Evolutionary conservation across 2,329 filamentous ascomycete genomes (phyloP).

Genomic region (Plenodomus tracheiphilus): DNA sequence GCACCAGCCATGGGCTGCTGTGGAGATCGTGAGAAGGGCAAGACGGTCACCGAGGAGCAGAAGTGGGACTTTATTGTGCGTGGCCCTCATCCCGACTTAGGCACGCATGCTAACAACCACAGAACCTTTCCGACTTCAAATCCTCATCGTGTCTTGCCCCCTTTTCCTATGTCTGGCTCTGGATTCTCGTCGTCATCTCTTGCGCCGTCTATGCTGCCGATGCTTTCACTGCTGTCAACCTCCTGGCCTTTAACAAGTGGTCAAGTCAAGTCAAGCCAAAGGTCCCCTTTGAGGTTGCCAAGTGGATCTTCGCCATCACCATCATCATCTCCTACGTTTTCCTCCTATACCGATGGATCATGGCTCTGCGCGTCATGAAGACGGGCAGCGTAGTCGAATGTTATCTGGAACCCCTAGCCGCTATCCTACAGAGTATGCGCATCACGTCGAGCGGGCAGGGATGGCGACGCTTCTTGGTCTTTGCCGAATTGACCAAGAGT

Average conservation of each 20-base stretch:
- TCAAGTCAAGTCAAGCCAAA: slow-evolving; percentile 78
- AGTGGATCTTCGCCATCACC: slow-evolving; percentile 93
- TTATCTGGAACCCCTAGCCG: slow-evolving; percentile 86
- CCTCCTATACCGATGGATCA: slow-evolving; percentile 76
- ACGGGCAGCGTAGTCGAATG: slow-evolving; percentile 86
- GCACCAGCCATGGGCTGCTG: slow-evolving; percentile 41
- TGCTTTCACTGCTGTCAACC: slow-evolving; percentile 88
- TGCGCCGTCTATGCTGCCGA: slow-evolving; percentile 86
- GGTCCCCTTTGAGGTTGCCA: slow-evolving; percentile 76
- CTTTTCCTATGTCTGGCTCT: slow-evolving; percentile 84
- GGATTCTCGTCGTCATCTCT: slow-evolving; percentile 76
- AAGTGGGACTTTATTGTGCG: slow-evolving; percentile 91
- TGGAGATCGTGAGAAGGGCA: slow-evolving; percentile 43
- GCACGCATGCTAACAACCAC: slow-evolving; percentile 22
- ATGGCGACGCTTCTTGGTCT: slow-evolving; percentile 89
- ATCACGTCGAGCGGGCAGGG: slow-evolving; percentile 70
- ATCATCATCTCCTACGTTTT: slow-evolving; percentile 91
- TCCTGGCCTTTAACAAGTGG: slow-evolving; percentile 88
- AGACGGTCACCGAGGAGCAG: slow-evolving; percentile 49
- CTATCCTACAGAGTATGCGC: slow-evolving; percentile 81
- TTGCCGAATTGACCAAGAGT: slow-evolving; percentile 86
- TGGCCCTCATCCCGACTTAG: slow-evolving; percentile 10
- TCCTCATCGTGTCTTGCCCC: slow-evolving; percentile 75
- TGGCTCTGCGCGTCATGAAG: slow-evolving; percentile 78
- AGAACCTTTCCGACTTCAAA: slow-evolving; percentile 74